Evolutionary conservation across 192 early-diverging fungal species (phyloP).

Genomic region (Coemansia pectinata): DNA sequence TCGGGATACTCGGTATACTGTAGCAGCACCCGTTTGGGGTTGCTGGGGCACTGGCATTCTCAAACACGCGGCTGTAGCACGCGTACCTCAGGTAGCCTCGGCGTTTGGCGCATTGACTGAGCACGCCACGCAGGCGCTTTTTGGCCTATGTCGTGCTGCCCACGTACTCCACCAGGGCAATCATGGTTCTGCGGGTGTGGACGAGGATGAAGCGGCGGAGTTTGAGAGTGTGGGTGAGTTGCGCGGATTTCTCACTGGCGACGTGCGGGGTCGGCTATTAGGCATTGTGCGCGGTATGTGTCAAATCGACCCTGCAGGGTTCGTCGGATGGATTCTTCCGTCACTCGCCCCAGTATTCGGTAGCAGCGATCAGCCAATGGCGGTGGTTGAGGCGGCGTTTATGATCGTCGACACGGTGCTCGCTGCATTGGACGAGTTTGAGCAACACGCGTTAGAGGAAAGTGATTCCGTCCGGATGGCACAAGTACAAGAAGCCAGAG

Average conservation of each 20-base stretch:
- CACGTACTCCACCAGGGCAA: slow-evolving; percentile 8
- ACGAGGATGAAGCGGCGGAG: slow-evolving; percentile 31
- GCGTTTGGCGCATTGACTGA: slow-evolving; percentile 37
- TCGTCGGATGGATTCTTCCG: slow-evolving; percentile 48
- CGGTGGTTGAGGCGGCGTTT: slow-evolving; percentile 36
- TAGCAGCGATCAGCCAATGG: neutral
- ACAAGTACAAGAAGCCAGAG: slow-evolving; percentile 14
- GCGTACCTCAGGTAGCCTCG: slow-evolving; percentile 13
- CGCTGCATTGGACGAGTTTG: slow-evolving; percentile 38
- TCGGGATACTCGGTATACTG: slow-evolving; percentile 31
- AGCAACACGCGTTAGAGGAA: slow-evolving; percentile 45
- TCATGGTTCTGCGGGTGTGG: neutral
- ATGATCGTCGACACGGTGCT: slow-evolving; percentile 35
- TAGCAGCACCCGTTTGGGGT: slow-evolving; percentile 23
- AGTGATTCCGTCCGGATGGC: slow-evolving; percentile 1
- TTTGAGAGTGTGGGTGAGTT: slow-evolving; percentile 34
- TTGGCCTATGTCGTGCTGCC: slow-evolving; percentile 28
- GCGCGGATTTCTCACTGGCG: slow-evolving; percentile 32
- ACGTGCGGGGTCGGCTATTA: slow-evolving; percentile 37
- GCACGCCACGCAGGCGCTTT: slow-evolving; percentile 26
- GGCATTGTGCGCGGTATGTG: slow-evolving; percentile 42
- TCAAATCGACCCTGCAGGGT: slow-evolving; percentile 40
- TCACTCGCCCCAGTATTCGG: slow-evolving; percentile 23
- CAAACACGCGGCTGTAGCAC: slow-evolving; percentile 20
- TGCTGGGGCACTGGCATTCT: slow-evolving; percentile 31